Conservation (phyloP, 257 asterid species). For the Paulownia fortunei region DNA sequence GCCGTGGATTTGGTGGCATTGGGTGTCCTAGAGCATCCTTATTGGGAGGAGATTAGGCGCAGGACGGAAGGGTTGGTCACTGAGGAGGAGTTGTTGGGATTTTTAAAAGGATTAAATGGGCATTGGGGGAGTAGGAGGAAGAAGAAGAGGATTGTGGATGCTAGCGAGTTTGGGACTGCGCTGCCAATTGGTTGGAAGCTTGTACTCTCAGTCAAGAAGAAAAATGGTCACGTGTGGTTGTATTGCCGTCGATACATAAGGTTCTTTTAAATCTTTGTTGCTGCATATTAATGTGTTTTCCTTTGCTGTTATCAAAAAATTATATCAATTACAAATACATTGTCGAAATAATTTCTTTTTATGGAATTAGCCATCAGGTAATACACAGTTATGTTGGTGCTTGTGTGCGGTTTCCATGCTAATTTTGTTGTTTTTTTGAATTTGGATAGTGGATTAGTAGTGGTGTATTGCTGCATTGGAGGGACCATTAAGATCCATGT, state of each 20-base stretch:
- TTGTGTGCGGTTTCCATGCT: not conserved
- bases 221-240: constrained; percentile 61
- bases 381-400: not conserved
- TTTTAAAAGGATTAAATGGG: constrained; percentile 64
- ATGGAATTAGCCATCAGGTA: not conserved
- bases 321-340: not conserved
- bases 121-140: constrained; percentile 82
- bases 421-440: not conserved
- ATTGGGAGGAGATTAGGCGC: constrained; percentile 51
- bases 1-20: constrained; percentile 65
- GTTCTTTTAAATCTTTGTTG: constrained; percentile 40
- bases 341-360: not conserved
- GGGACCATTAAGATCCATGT: constrained; percentile 14
- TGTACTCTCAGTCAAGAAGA: constrained; percentile 67
- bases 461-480: not conserved
- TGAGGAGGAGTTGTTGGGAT: constrained; percentile 64
- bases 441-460: not conserved
- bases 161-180: constrained; percentile 63
- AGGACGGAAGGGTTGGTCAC: constrained; percentile 57
- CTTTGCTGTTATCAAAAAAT: not conserved
- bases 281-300: constrained; percentile 11
- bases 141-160: constrained; percentile 85
- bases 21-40: constrained; percentile 63
- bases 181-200: constrained; percentile 87
- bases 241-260: constrained; percentile 83